phyloP scores from a whole-genome alignment of 352 stramenopile species.

The Aphanomyces astaci region DNA sequence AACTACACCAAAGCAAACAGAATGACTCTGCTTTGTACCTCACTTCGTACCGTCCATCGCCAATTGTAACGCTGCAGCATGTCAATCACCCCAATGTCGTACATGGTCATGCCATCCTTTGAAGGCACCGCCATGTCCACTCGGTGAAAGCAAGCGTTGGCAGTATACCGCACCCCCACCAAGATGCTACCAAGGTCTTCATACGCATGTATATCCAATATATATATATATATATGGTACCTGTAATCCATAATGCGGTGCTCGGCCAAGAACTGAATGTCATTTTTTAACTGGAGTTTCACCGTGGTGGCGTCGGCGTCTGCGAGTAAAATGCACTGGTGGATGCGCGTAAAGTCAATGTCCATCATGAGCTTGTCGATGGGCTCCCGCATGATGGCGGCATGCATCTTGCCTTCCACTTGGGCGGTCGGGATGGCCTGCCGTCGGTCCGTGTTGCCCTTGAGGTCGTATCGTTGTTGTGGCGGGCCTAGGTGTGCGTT shows the following conservation, averaged over 20 bases:
- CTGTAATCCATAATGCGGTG: slow-evolving; percentile 81
- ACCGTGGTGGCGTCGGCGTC: slow-evolving; percentile 34
- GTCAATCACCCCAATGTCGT: slow-evolving; percentile 80
- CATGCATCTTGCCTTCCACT: slow-evolving; percentile 57
- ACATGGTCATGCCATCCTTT: slow-evolving; percentile 48
- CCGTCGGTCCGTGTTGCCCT: slow-evolving; percentile 67
- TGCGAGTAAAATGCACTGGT: slow-evolving; percentile 45
- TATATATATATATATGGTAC: not conserved
- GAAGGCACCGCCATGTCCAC: slow-evolving; percentile 22
- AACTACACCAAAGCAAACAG: too few relatives aligned
- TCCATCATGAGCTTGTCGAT: slow-evolving; percentile 79
- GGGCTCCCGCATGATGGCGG: slow-evolving; percentile 42
- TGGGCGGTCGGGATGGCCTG: slow-evolving; percentile 54
- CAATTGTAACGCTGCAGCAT: slow-evolving; percentile 79
- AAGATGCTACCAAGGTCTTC: too few relatives aligned
- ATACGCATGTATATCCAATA: too few relatives aligned
- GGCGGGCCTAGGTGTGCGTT: not conserved
- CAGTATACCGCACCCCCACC: slow-evolving; percentile 52
- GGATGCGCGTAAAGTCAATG: slow-evolving; percentile 80
- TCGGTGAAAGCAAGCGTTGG: slow-evolving; percentile 25
- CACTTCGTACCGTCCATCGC: slow-evolving; percentile 65
- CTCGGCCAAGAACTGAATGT: slow-evolving; percentile 75
- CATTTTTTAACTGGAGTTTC: slow-evolving; percentile 64
- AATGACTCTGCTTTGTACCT: too few relatives aligned
- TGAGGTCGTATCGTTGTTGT: slow-evolving; percentile 73